Base-by-base conservation (phyloP, 139 green algal species). In the Limnomonas spitsbergensis region DNA sequence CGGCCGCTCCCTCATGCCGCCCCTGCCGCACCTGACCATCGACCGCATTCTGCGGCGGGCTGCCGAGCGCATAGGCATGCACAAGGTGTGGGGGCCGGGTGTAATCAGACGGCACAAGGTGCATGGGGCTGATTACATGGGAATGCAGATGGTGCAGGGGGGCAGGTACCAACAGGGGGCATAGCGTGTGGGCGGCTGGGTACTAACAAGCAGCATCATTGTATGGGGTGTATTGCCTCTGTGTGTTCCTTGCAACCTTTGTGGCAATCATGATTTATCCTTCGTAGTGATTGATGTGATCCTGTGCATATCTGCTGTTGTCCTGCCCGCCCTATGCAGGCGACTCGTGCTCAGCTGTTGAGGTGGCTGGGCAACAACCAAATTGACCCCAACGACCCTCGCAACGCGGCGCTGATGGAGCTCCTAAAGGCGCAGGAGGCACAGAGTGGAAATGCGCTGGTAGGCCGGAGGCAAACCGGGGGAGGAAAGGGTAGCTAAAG, bases 371-470 rank as follows among this genome's bases (percentile, higher is more conserved):
- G 34, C 7, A 38, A 84, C 20, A 42, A 87, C 37, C 69, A 73
- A 14, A 67, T 92, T 24, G 85, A 92, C 80, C 88, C 88, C 69
- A 89, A 89, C 37, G 88, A 92, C 77, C 88, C 88, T 9, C 80
- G 82, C 40, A 92, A 92, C 68, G 88, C 85, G 7, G 40, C 81
- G 2, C 79, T 91, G 37, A 69, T 91, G 52, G 87, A 91, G 87
- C 85, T 91, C 40, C 76, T 91, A 36, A 81, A 79, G 32, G 85
- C 85, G 24, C 78, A 84, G 0, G 81, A 89, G 47, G 87, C 87
- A 1, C 53, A 70, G 6, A 79, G 61, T 31, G 76, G 70, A 0
- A 69, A 71, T 27, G 38, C 27, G 34, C 29, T 87, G 82, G 78
- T 82, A 52, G 4, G 32, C 4, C 6, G 71, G 6, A 47, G 31